Evolutionary conservation across 1,284 basidiomycete species (phyloP), one percentile per base, ranked within the genome.

Genomic region (Cerrena zonata): DNA sequence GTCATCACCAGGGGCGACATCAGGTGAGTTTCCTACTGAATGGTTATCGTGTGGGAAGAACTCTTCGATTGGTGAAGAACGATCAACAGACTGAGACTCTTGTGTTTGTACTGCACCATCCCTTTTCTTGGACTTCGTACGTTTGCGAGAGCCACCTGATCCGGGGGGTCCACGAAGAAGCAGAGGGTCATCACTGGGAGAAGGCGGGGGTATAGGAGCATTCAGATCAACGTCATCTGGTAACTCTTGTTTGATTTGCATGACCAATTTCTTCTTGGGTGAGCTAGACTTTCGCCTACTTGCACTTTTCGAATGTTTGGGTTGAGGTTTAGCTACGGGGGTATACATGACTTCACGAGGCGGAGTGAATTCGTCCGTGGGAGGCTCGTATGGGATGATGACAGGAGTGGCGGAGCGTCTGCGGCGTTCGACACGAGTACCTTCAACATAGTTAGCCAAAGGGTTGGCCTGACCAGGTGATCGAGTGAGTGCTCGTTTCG

Each of bases 101-200:
- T 5, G 10, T 40, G 39, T 22, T 10, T 22, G 42, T 4, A 52
- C 46, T 11, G 45, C 44, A 21, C 47, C 41, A 7, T 7, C 15
- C 15, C 15, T 7, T 34, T 34, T 34, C 7, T 34, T 34, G 30
- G 7, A 7, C 30, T 34, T 34, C 30, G 30, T 15, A 11, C 39
- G 18, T 12, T 47, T 51, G 21, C 47, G 43, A 23, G 40, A 45
- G 11, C 51, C 39, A 10, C 37, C 55, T n/a, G 50, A 54, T 25
- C 53, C 48, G 15, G 63, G 59, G 21, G 69, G 67, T 4, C 76
- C 80, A 40, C 74, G 74, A 23, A 89, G 70, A 2, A 89, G 66
- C 0, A 89, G 63, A 0, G 86, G 86, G 58, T 89, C 86, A 42
- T 89, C 86, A 1, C 78, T 78, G 0, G 86, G 86, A 49, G 84